Evolutionary conservation across 2,329 filamentous ascomycete genomes (phyloP).

Genomic region (Ambrosiella xylebori): DNA sequence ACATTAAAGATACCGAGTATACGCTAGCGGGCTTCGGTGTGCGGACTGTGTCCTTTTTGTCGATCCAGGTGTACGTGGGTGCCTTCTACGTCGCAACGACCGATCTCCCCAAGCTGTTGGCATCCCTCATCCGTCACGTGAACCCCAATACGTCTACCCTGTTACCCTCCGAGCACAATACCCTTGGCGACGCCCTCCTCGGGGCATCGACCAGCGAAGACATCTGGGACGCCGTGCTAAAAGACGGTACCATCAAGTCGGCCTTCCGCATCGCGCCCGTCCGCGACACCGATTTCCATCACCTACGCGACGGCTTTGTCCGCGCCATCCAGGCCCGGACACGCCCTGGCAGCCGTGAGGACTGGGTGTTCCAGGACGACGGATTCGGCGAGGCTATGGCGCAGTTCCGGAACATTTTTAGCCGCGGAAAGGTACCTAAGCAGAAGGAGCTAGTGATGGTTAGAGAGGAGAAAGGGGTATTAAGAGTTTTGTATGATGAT

Average conservation of each 20-base stretch:
- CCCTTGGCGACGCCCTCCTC: conserved; percentile 49
- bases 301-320: conserved; percentile 82
- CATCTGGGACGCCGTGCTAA: conserved; percentile 58
- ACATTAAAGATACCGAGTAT: conserved; percentile 51
- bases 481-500: conserved; percentile 52
- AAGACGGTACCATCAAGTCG: conserved; percentile 50
- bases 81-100: conserved; percentile 77
- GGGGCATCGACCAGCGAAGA: conserved; percentile 52
- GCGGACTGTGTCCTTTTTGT: conserved; percentile 74
- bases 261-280: conserved; percentile 73
- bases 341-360: conserved; percentile 27
- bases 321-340: conserved; percentile 63
- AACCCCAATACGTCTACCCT: conserved; percentile 67
- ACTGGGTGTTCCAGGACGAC: conserved; percentile 46
- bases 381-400: conserved; percentile 57
- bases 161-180: conserved; percentile 63
- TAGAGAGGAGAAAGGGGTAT: conserved; percentile 44
- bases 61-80: conserved; percentile 86
- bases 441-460: conserved; percentile 58
- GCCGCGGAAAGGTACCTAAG: conserved; percentile 64
- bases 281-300: conserved; percentile 86
- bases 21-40: conserved; percentile 77
- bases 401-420: conserved; percentile 68
- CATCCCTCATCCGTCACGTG: conserved; percentile 56
- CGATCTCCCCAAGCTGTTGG: conserved; percentile 68